Conservation (phyloP, 352 stramenopile species). For the Thalassiosira livingstoniorum region DNA sequence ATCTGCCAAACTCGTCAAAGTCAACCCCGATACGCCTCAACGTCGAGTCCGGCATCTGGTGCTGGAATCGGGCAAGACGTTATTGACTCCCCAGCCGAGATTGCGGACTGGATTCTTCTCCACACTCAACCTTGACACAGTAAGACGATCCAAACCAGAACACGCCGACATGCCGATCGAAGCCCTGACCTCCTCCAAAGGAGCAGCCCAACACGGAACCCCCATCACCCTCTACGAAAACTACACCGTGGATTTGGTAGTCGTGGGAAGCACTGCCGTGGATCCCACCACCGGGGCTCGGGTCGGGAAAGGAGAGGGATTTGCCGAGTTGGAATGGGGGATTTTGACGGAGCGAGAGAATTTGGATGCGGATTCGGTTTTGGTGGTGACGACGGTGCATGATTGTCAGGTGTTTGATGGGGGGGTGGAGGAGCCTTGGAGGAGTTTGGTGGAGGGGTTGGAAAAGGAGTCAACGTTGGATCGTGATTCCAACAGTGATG, state of each 20-base stretch:
- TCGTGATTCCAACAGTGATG: constrained; percentile 7
- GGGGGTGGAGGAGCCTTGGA: constrained; percentile 57
- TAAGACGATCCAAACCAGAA: constrained; percentile 47
- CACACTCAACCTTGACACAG: constrained; percentile 47
- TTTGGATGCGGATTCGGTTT: constrained; percentile 65
- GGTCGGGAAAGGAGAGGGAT: constrained; percentile 81
- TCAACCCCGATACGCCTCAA: constrained; percentile 83
- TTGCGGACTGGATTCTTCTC: constrained; percentile 80
- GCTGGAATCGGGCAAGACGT: constrained; percentile 66
- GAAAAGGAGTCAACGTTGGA: neutral
- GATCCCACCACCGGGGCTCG: constrained; percentile 74
- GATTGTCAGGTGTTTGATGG: constrained; percentile 74
- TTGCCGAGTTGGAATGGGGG: constrained; percentile 81
- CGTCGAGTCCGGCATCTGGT: constrained; percentile 64
- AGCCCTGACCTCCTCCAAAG: constrained; percentile 67
- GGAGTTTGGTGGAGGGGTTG: constrained; percentile 33
- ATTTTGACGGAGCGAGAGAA: constrained; percentile 75
- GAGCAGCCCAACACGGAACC: constrained; percentile 71
- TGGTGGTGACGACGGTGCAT: constrained; percentile 78
- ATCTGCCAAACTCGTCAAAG: constrained; percentile 65
- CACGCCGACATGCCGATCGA: constrained; percentile 60
- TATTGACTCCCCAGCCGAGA: constrained; percentile 78
- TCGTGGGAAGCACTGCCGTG: constrained; percentile 78
- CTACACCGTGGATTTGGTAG: constrained; percentile 77
- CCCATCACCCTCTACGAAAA: constrained; percentile 73